Evolutionary conservation across 1,139 yeast genomes (phyloP), one percentile per base, ranked within the genome.

Genomic region (Candida frijolesensis): DNA sequence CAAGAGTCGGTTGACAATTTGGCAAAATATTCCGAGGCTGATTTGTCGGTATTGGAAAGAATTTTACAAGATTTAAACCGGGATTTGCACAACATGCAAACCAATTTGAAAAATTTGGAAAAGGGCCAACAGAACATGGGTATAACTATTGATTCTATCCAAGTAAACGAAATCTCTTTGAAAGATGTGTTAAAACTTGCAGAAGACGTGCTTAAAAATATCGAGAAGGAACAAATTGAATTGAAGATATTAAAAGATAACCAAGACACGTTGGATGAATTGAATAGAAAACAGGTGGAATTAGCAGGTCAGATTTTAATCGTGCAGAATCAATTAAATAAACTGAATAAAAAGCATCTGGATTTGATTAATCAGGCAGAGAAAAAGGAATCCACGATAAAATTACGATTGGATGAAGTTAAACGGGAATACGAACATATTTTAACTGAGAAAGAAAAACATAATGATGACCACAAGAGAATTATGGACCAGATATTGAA

Each of bases 1-100:
- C 3, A 80, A 78, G 50, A 80, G 80, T 49, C 87, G 84, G 51
- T 70, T 82, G 42, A 90, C 84, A 48, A 79, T 79, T 70, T 89
- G 47, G 77, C 81, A 52, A 79, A 80, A 32, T 86, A 85, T 58
- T 74, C 85, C 12, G 78, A 82, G 43, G 84, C 86, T 46, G 84
- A 89, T 45, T 82, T 89, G 9, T 80, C 78, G 29, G 78, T 79
- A 32, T 70, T 88, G 15, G 75, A 74, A 44, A 78, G 76, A 54
- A 76, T 83, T 25, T 83, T 87, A 29, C 70, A 74, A 10, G 88
- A 85, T 52, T 73, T 88, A 66, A 72, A 74, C 40, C 64, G 64
- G n/a, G 76, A 82, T 12, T 70, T 85, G 22, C 65, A 68, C 9
- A 68, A 68, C 3, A 80, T 78, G 53, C 75, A 76, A 47, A 63